Percentiles rank a stretch among this genome's conserved stretches.
Evolutionary conservation across 805 yeast genomes (phyloP).

Genomic region (Sugiyamaella boreocaroliniensis): DNA sequence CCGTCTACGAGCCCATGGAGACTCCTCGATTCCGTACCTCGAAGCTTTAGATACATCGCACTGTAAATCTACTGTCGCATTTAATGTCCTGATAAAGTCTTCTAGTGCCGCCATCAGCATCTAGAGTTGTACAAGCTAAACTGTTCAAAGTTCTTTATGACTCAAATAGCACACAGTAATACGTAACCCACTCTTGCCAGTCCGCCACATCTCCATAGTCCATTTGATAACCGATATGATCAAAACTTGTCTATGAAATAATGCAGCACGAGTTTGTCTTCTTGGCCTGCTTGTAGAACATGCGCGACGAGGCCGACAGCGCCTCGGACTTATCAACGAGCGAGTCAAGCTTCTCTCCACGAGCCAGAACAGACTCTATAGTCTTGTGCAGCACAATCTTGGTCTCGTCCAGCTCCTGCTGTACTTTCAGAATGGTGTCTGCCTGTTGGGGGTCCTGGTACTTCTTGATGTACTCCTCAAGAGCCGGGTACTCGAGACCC

Average conservation of each 20-base stretch:
- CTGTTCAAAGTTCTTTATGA: neutral
- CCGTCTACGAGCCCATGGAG: constrained; percentile 51
- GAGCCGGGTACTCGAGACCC: constrained; percentile 47
- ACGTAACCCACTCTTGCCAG: neutral
- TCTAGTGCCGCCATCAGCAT: too few species aligned
- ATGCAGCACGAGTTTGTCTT: constrained; percentile 88
- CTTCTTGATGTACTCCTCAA: constrained; percentile 64
- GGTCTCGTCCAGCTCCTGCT: constrained; percentile 95
- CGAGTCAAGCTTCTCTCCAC: constrained; percentile 94
- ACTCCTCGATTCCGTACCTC: constrained; percentile 43
- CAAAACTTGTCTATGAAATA: constrained; percentile 40
- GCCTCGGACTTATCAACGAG: constrained; percentile 95
- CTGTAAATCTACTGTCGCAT: neutral
- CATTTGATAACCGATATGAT: neutral
- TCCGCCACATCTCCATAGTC: neutral
- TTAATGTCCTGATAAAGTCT: too few species aligned
- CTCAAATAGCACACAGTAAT: neutral
- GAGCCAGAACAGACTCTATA: constrained; percentile 84
- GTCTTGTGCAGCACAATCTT: constrained; percentile 94
- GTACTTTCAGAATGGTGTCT: constrained; percentile 93
- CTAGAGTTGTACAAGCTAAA: too few species aligned
- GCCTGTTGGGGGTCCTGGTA: constrained; percentile 98
- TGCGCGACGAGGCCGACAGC: constrained; percentile 75
- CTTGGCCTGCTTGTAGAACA: constrained; percentile 96
- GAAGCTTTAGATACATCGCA: constrained; percentile 21